Conservation (phyloP, 2,329 filamentous ascomycete species). For the Diaporthe vaccinii region DNA sequence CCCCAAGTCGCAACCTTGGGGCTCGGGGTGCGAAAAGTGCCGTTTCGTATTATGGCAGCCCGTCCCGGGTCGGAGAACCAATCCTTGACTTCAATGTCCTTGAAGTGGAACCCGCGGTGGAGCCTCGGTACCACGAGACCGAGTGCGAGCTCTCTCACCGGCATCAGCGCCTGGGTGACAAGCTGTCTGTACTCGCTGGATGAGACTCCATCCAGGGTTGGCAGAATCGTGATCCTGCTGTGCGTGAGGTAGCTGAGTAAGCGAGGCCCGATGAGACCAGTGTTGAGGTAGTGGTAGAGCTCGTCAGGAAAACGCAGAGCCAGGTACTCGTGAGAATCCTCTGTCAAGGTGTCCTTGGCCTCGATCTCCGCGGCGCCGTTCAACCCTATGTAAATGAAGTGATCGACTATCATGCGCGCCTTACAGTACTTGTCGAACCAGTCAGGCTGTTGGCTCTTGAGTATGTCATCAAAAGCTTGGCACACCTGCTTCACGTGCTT, state of each 20-base stretch:
- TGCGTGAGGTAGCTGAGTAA: conserved; percentile 87
- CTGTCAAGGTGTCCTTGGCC: conserved; percentile 79
- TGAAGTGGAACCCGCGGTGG: conserved; percentile 86
- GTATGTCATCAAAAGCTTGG: conserved; percentile 82
- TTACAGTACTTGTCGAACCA: conserved; percentile 91
- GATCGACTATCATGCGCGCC: conserved; percentile 86
- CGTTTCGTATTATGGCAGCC: conserved; percentile 73
- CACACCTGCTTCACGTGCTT: conserved; percentile 81
- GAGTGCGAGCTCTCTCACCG: conserved; percentile 81
- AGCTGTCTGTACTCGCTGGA: conserved; percentile 86
- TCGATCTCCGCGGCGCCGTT: conserved; percentile 84
- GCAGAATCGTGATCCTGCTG: conserved; percentile 80
- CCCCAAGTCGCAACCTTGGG: conserved; percentile 75
- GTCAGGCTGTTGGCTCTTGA: conserved; percentile 76
- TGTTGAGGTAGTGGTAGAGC: conserved; percentile 89
- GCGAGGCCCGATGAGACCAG: conserved; percentile 82
- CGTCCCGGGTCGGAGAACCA: conserved; percentile 83
- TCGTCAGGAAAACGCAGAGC: conserved; percentile 92
- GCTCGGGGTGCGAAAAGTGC: conserved; percentile 61
- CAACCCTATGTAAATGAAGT: conserved; percentile 85
- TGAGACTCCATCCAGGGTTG: conserved; percentile 87
- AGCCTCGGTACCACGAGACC: conserved; percentile 84
- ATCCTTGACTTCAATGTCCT: conserved; percentile 80
- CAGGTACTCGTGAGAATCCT: conserved; percentile 89
- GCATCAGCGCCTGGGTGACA: conserved; percentile 79